These are phyloP conservation scores for Acanthochlamys bracteata DNA, from an alignment of 106 monocot genomes.

Conservation along the genomic window DNA sequence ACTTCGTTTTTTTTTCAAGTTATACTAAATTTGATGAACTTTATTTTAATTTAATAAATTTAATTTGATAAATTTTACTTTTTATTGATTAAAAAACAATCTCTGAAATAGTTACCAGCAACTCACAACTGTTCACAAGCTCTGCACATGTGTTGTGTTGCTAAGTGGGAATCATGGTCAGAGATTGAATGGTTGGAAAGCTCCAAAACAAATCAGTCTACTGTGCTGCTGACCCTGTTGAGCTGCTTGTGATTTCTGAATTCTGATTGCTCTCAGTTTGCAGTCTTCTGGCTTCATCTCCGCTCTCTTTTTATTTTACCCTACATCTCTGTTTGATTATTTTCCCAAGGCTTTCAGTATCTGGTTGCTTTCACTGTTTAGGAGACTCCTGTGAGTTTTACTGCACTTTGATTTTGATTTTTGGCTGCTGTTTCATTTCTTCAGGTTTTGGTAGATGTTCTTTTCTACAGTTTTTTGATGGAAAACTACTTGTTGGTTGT, in stretches of 20 bases:
- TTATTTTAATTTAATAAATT: too few relatives aligned
- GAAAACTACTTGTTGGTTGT: neutral
- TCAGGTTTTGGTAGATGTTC: neutral
- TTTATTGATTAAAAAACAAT: too few relatives aligned
- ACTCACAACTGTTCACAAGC: neutral
- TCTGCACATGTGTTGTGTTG: neutral
- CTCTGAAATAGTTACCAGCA: too few relatives aligned
- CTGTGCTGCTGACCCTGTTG: conserved; percentile 10
- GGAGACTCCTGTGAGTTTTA: neutral
- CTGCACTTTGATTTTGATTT: neutral
- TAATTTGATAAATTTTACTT: too few relatives aligned
- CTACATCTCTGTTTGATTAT: neutral
- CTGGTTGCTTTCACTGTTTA: too few relatives aligned
- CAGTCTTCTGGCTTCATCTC: conserved; percentile 7
- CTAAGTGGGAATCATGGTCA: conserved; percentile 22
- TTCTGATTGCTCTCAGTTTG: conserved; percentile 24
- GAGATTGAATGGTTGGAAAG: conserved; percentile 29
- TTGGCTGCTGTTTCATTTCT: neutral
- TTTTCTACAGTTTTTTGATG: neutral
- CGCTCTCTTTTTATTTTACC: neutral
- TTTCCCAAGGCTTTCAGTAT: neutral
- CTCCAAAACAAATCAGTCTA: conserved; percentile 7
- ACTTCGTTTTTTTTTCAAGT: too few relatives aligned
- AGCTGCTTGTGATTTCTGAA: neutral
- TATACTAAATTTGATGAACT: too few relatives aligned